Evolutionary conservation across 2,329 filamentous ascomycete species (phyloP), one percentile per base, ranked within the genome.

Genomic region (Exophiala phaeomuriformis): DNA sequence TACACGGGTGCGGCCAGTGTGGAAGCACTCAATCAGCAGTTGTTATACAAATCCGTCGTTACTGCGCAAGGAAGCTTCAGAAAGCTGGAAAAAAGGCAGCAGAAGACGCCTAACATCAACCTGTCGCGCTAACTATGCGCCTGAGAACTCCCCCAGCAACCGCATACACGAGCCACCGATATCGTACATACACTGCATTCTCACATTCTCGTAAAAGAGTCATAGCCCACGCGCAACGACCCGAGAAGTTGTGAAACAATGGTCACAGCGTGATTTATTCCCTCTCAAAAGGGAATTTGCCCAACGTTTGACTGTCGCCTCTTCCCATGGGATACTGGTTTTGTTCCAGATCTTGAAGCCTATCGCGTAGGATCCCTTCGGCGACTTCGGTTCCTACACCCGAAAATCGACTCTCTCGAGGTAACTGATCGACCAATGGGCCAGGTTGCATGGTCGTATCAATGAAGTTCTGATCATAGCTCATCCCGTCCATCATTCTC

Each of bases 401-500:
- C 43, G 58, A 57, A 40, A 59, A 55, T 52, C 63, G 50, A 33
- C 52, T 49, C 10, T 57, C 56, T 48, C 57, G 41, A 47, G 58
- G 52, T 48, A 4, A 55, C 9, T 68, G 66, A 7, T 70, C 70
- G 12, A 75, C 69, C 10, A 79, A 73, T 1, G 81, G 72, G 1
- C 81, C 80, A 0, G 80, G 77, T 27, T 77, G 72, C 47, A 78
- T 77, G 1, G 83, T 84, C 2, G 82, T 86, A 67, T 87, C 84
- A 28, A 86, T 75, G 57, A 84, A 75, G 56, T 82, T 77, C 39
- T 74, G 67, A 35, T 79, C 76, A 63, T 84, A 84, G 2, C 82
- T 79, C 39, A 86, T 76, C 1, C 83, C 84, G 64, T 88, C 83
- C 52, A 86, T 72, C 76, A 84, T 82, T 48, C 79, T 77, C 12